Base-by-base conservation (phyloP, 1,284 basidiomycete species). In the Xerocomus minutiporus region DNA sequence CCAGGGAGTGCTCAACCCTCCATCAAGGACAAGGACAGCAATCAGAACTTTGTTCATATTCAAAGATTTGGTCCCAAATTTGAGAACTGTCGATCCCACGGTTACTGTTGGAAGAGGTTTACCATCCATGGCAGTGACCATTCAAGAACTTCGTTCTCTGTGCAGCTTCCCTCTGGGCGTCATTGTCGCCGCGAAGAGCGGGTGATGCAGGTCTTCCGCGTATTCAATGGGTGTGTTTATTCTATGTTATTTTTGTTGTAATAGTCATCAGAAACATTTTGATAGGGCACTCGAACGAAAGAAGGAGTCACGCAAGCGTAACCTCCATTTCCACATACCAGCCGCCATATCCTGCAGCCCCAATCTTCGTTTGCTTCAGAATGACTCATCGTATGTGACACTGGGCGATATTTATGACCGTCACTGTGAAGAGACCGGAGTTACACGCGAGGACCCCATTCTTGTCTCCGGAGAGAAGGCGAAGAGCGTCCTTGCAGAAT, bases 351-450 rank as follows among this genome's bases (percentile, higher is more conserved):
- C 93, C 1, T 88, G 95, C 59, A 90, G 89, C 44, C 88, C 92
- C 1, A 84, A 77, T 58, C 79, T 97, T 38, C 88, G 97, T 38
- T 75, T 99, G 40, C 81, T 97, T 53, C 92, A 97, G 69, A 92
- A 88, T 58, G 95, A 99, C 71, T 81, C 88, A 1, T 94, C 94
- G 0, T 95, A 97, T 63, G 81, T 96, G 60, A 88, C 87, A 20
- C 74, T 99, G 53, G 92, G 93, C 58, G 97, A 99, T 62, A 90
- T 99, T 52, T 95, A 91, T 69, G 97, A 99, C 67, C 81, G 88
- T 40, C 88, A 93, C 67, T 96, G 93, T 68, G 81, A 87, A 58
- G 80, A 83, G 55, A 76, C 75, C 45, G 86, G 91, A 13, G 83
- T 96, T 59, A 81, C 85, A 8, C 82, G 90, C 61, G 97, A 99